Base-by-base conservation (phyloP, 2,329 filamentous ascomycete species). In the Pseudocercospora crystallina region DNA sequence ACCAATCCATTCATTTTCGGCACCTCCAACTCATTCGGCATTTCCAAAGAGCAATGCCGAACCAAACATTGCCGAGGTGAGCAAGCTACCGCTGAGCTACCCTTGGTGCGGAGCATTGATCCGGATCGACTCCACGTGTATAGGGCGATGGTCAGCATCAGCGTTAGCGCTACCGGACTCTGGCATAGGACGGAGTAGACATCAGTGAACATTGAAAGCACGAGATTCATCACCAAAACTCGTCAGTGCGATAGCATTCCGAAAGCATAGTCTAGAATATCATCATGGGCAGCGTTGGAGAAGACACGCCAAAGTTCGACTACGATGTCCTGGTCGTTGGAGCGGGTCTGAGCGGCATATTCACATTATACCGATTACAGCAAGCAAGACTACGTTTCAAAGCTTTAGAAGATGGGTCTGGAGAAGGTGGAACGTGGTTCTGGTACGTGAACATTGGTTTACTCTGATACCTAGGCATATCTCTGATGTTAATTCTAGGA, bases 371-470 rank as follows among this genome's bases (percentile, higher is more conserved):
- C 58, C 68, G 69, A 2, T 71, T 77, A 63, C 62, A 67, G 4
- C 56, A 76, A 33, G 65, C 73, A 9, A 70, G 70, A 2, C 60
- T 69, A 36, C 61, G 62, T 37, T 65, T 67, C 44, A 69, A 64
- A 49, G 68, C 70, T 5, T 51, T 76, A n/a, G 74, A 76, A 50
- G 70, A 69, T 17, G 72, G 66, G 10, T 65, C 68, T 12, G 68
- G 63, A 5, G 69, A 71, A 31, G 75, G 75, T 3, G 76, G 76
- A 1, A 77, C 74, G 2, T 79, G 77, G 76, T 58, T 45, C 35
- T 64, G 57, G 52, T 54, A 46, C 49, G 38, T 37, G 9, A 13
- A 9, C 14, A 8, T 10, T 20, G 20, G 13, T 10, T n/a, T 12
- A 13, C 14, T 14, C 34, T 5, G 1, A n/a, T 15, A 26, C 5